Evolutionary conservation across 2,329 filamentous ascomycete genomes (phyloP).

Genomic region (Ambrosiella beaveri): DNA sequence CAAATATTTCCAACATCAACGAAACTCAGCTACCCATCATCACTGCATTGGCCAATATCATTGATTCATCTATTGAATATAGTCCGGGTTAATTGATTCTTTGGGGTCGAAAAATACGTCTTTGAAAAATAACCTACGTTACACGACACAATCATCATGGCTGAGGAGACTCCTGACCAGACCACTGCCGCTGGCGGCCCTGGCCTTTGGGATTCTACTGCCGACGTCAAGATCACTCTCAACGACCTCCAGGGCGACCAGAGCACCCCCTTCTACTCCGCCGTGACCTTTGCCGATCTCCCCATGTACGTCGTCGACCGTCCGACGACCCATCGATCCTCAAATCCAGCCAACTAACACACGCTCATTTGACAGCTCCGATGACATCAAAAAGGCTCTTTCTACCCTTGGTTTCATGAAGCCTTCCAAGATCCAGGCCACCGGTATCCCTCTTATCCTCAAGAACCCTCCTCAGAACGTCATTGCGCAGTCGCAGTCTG

Average conservation of each 20-base stretch:
- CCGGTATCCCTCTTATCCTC: slow-evolving; percentile 77
- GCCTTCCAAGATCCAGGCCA: slow-evolving; percentile 96
- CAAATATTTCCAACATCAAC: not conserved
- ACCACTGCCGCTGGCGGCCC: slow-evolving; percentile 29
- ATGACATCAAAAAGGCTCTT: slow-evolving; percentile 57
- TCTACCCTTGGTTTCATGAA: slow-evolving; percentile 74
- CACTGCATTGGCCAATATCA: not conserved
- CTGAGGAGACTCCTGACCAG: slow-evolving; percentile 21
- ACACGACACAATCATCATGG: slow-evolving; percentile 13
- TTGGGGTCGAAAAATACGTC: not conserved
- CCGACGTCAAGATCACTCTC: slow-evolving; percentile 82
- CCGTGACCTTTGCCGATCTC: slow-evolving; percentile 68
- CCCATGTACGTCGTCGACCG: slow-evolving; percentile 44
- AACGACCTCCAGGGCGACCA: slow-evolving; percentile 76
- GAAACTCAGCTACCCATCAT: not conserved
- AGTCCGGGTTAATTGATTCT: not conserved
- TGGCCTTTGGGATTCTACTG: slow-evolving; percentile 52
- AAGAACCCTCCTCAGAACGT: slow-evolving; percentile 77
- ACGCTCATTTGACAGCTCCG: slow-evolving; percentile 17
- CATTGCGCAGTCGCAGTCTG: slow-evolving; percentile 97
- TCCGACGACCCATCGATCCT: not conserved
- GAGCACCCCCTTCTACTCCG: slow-evolving; percentile 74
- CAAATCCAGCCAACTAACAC: slow-evolving; percentile 5
- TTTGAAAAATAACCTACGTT: slow-evolving; percentile 11
- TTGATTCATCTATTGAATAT: not conserved